These are phyloP conservation scores for Perkinsus chesapeaki DNA, from an alignment of 169 alveolate species.

Conservation along the genomic window DNA sequence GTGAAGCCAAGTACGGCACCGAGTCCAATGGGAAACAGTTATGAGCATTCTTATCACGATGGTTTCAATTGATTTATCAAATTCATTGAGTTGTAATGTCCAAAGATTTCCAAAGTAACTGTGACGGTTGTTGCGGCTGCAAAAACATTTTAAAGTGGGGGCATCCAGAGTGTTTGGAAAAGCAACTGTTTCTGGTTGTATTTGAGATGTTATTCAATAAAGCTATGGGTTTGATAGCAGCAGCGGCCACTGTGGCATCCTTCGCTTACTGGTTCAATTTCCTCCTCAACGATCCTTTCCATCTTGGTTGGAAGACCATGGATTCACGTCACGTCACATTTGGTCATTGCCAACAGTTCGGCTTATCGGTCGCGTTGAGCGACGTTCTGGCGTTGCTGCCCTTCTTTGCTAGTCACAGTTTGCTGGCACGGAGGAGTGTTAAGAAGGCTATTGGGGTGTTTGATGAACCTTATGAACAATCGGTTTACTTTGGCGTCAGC, in stretches of 20 bases:
- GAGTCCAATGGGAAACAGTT: background rate
- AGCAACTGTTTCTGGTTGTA: too few relatives aligned
- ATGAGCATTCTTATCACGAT: background rate
- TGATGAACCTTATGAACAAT: background rate
- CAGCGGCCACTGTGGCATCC: too few relatives aligned
- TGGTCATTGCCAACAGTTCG: background rate
- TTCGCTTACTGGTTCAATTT: background rate
- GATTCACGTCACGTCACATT: background rate
- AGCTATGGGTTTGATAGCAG: too few relatives aligned
- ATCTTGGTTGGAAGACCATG: background rate
- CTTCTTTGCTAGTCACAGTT: background rate
- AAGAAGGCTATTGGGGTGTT: background rate
- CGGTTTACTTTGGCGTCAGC: background rate
- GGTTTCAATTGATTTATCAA: background rate
- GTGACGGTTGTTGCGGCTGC: too few relatives aligned
- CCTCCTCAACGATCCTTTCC: background rate
- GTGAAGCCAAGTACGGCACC: background rate
- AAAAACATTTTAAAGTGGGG: too few relatives aligned
- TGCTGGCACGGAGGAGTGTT: background rate
- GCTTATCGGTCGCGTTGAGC: background rate
- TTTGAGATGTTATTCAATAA: too few relatives aligned
- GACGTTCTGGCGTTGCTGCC: background rate
- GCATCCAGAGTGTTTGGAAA: too few relatives aligned
- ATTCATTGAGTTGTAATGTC: too few relatives aligned
- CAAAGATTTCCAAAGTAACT: too few relatives aligned